These are phyloP conservation scores for Wickerhamiella infanticola DNA, from an alignment of 1,139 yeast species.

Conservation along the genomic window DNA sequence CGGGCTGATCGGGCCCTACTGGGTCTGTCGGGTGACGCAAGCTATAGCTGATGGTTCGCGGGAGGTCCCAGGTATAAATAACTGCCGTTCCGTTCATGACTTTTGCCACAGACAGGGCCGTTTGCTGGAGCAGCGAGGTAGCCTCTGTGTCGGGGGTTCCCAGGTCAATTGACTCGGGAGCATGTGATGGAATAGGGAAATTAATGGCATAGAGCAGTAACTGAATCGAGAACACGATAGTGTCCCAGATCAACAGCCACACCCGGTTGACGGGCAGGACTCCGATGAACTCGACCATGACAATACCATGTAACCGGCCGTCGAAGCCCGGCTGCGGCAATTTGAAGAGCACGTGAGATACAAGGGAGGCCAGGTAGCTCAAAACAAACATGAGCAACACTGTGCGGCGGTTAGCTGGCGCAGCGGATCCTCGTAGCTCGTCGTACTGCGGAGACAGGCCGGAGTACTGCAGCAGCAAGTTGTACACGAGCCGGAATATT, in stretches of 20 bases:
- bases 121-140: neutral
- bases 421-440: neutral
- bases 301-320: conserved; percentile 22
- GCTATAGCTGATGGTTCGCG: neutral
- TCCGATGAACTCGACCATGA: conserved; percentile 25
- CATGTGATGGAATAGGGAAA: conserved; percentile 16
- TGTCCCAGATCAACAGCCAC: conserved; percentile 17
- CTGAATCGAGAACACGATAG: conserved; percentile 15
- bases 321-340: conserved; percentile 1
- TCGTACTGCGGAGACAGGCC: neutral
- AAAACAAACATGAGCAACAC: neutral
- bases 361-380: neutral
- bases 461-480: conserved; percentile 1
- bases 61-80: neutral
- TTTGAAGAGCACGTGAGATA: neutral
- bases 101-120: neutral
- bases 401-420: neutral
- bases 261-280: conserved; percentile 14
- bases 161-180: conserved; percentile 12
- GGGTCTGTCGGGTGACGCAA: neutral
- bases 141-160: neutral
- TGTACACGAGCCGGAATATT: neutral
- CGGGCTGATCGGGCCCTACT: too few relatives aligned
- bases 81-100: neutral
- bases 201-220: conserved; percentile 14